Evolutionary conservation across 116 monocot genomes (phyloP), one percentile per base, ranked within the genome.

Genomic region (Trichopus zeylanicus): DNA sequence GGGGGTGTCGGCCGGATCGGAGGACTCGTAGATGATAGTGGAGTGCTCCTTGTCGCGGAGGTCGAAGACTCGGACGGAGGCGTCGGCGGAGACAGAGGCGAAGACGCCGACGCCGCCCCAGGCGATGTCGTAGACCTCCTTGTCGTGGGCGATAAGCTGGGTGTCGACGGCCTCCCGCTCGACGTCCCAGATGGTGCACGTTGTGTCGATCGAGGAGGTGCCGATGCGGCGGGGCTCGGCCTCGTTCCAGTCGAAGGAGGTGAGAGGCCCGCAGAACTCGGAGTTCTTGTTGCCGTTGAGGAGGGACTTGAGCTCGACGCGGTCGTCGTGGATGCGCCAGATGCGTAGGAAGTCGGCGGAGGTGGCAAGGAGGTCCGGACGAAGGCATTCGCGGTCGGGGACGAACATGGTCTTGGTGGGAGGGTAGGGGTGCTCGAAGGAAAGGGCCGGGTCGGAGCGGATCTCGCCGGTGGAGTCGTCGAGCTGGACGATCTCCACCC

Each of bases 201-300:
- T 98, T 48, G 91, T 85, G 62, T 98, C 98, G 57, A 98, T 82
- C 28, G 91, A 91, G 29, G 87, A 82, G 2, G 98, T 98, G 20
- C 91, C 98, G 63, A 98, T 76, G 26, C 98, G 81, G 20, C 98
- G 75, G 0, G 98, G 91, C 66, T 97, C 97, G 6, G 97, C 87
- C 62, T 98, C 91, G 70, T 98, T 98, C 97, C 98, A 98, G 74
- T 98, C 98, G 75, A 98, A 98, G 29, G 91, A 91, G 23, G 98
- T 98, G 19, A 98, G 76, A 22, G 97, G 97, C 0, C 88, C 98
- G 37, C 98, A 98, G 80, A 75, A 98, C 72, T 98, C 98, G 18
- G 88, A 87, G 69, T 88, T 91, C 28, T 80, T 84, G 80, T 98
- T 82, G 24, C 88, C 85, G 52, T 98, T 98, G 55, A 98, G 85